These are phyloP conservation scores for Dendrobium huoshanense DNA, from an alignment of 106 monocot species.

Conservation along the genomic window DNA sequence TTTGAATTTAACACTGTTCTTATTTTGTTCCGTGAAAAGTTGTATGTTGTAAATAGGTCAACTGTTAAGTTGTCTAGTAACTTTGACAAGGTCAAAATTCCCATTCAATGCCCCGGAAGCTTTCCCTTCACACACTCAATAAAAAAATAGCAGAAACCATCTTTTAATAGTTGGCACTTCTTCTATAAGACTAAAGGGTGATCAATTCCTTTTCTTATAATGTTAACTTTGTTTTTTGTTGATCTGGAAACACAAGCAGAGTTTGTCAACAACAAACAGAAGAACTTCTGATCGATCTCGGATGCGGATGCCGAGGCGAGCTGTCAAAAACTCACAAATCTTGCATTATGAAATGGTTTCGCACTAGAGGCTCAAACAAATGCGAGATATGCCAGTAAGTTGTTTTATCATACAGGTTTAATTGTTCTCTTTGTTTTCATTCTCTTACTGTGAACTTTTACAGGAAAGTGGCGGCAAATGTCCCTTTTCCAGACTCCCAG, in stretches of 20 bases:
- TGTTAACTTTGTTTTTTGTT: background rate
- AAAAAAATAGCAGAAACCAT: too few species aligned
- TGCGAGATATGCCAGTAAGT: slow-evolving; percentile 99
- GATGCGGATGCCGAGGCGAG: slow-evolving; percentile 88
- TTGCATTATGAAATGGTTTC: slow-evolving; percentile 86
- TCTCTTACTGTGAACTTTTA: background rate
- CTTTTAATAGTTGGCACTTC: too few species aligned
- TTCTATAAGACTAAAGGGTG: too few species aligned
- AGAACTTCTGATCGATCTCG: slow-evolving; percentile 70
- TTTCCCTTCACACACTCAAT: too few species aligned
- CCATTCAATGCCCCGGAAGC: too few species aligned
- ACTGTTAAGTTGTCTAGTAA: too few species aligned
- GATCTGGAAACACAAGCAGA: slow-evolving; percentile 21
- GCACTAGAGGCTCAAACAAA: slow-evolving; percentile 82
- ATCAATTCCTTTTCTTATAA: too few species aligned
- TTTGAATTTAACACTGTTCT: too few species aligned
- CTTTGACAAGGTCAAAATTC: too few species aligned
- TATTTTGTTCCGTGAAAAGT: too few species aligned
- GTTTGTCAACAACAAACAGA: slow-evolving; percentile 84
- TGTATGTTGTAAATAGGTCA: too few species aligned
- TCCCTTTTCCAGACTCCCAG: slow-evolving; percentile 64
- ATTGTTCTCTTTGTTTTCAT: background rate
- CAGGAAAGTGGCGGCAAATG: slow-evolving; percentile 84
- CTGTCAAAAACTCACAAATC: slow-evolving; percentile 81
- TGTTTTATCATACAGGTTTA: background rate